phyloP scores from a whole-genome alignment of 1,284 basidiomycete species.

The Cryptococcus sp. region DNA sequence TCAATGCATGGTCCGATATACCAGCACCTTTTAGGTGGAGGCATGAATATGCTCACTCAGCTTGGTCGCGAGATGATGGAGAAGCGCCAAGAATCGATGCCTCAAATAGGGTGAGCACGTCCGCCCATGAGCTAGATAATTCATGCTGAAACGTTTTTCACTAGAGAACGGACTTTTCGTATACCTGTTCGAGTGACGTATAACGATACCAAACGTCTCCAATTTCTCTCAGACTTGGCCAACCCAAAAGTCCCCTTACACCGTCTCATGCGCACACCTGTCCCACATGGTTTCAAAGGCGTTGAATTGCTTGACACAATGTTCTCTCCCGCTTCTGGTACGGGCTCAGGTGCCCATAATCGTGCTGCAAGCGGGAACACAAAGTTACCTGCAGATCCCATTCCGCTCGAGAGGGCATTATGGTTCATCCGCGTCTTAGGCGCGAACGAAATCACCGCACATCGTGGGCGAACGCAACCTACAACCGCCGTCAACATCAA shows the following conservation, averaged over 20 bases:
- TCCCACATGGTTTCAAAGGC: slow-evolving; percentile 91
- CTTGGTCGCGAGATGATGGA: slow-evolving; percentile 77
- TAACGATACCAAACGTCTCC: slow-evolving; percentile 81
- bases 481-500: neutral
- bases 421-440: slow-evolving; percentile 96
- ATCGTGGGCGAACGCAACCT: slow-evolving; percentile 53
- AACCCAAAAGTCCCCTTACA: slow-evolving; percentile 83
- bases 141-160: neutral
- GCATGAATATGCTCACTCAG: slow-evolving; percentile 69
- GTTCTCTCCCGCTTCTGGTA: slow-evolving; percentile 54
- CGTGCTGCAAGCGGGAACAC: slow-evolving; percentile 11
- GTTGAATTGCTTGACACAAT: slow-evolving; percentile 87
- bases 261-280: slow-evolving; percentile 77
- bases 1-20: slow-evolving; percentile 60
- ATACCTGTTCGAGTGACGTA: slow-evolving; percentile 85
- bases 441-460: slow-evolving; percentile 86
- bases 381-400: slow-evolving; percentile 60
- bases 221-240: slow-evolving; percentile 89
- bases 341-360: slow-evolving; percentile 10
- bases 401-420: slow-evolving; percentile 81
- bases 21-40: slow-evolving; percentile 55
- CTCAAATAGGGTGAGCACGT: slow-evolving; percentile 41
- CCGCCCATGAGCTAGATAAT: neutral
- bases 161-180: slow-evolving; percentile 72
- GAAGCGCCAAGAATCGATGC: slow-evolving; percentile 55